phyloP scores from a whole-genome alignment of 768 basidiomycete species.

The Cystofilobasidium macerans region DNA sequence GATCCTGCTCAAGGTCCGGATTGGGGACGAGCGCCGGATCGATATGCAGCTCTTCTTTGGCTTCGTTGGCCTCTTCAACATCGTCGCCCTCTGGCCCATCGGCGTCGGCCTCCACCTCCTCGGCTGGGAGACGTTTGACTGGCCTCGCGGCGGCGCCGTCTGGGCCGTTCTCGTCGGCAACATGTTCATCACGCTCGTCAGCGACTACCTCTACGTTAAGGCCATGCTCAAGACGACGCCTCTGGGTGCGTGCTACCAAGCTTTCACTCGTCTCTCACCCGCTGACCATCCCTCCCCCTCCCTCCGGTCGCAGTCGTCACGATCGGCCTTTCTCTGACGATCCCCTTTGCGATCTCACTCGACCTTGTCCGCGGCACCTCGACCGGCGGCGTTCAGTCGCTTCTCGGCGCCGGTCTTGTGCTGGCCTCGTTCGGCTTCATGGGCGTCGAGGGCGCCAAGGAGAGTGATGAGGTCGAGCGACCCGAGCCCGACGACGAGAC shows the following conservation, averaged over 20 bases:
- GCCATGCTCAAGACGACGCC: conserved; percentile 22
- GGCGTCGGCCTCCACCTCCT: conserved; percentile 63
- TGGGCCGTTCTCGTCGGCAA: conserved; percentile 50
- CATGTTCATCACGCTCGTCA: conserved; percentile 43
- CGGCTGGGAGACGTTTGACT: conserved; percentile 61
- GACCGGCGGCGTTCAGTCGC: conserved; percentile 50
- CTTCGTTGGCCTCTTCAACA: conserved; percentile 52
- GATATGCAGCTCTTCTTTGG: conserved; percentile 55
- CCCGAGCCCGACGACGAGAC: background rate
- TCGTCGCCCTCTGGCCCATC: conserved; percentile 62
- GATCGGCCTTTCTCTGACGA: conserved; percentile 81
- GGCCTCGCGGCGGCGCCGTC: conserved; percentile 48
- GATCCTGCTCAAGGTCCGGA: conserved; percentile 74
- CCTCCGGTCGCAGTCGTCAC: conserved; percentile 71
- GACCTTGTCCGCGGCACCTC: conserved; percentile 54
- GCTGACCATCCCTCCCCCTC: conserved; percentile 32
- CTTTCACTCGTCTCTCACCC: background rate
- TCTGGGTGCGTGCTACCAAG: background rate
- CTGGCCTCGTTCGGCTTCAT: conserved; percentile 64
- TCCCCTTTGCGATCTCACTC: conserved; percentile 72
- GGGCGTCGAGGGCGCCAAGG: conserved; percentile 41
- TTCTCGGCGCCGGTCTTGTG: conserved; percentile 66
- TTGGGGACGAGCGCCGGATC: conserved; percentile 66
- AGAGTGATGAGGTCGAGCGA: conserved; percentile 4
- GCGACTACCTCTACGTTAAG: conserved; percentile 53